phyloP scores from a whole-genome alignment of 495 filamentous ascomycete genomes.

The Schizothecium vesticola region DNA sequence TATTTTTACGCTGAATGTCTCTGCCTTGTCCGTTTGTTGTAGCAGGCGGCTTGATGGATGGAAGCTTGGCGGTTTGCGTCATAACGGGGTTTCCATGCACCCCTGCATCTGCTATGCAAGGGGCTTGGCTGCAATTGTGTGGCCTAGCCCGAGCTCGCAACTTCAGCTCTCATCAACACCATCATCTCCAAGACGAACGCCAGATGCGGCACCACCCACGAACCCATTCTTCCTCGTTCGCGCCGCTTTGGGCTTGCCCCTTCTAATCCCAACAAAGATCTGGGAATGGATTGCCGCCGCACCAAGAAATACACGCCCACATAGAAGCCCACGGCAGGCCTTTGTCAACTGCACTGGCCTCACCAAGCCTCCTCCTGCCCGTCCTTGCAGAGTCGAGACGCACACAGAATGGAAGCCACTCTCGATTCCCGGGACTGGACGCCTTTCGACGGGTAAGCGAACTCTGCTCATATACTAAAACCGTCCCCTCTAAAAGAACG shows the following conservation, averaged over 20 bases:
- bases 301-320: background rate
- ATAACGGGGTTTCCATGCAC: slow-evolving; percentile 13
- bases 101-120: slow-evolving; percentile 6
- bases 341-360: slow-evolving; percentile 1
- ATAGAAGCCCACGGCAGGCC: background rate
- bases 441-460: slow-evolving; percentile 17
- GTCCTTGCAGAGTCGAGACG: background rate
- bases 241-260: background rate
- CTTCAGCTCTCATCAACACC: background rate
- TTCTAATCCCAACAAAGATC: slow-evolving; percentile 1
- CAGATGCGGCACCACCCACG: background rate
- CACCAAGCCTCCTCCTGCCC: background rate
- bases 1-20: background rate
- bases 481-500: background rate
- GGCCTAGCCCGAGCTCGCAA: background rate
- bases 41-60: background rate
- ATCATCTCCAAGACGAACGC: background rate
- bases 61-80: slow-evolving; percentile 12
- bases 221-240: background rate
- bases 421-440: slow-evolving; percentile 13
- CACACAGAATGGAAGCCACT: slow-evolving; percentile 19
- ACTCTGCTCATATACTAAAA: background rate
- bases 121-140: background rate
- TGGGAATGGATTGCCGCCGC: background rate
- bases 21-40: background rate